Conservation (phyloP, 2,329 filamentous ascomycete species). For the Fusarium albidum region DNA sequence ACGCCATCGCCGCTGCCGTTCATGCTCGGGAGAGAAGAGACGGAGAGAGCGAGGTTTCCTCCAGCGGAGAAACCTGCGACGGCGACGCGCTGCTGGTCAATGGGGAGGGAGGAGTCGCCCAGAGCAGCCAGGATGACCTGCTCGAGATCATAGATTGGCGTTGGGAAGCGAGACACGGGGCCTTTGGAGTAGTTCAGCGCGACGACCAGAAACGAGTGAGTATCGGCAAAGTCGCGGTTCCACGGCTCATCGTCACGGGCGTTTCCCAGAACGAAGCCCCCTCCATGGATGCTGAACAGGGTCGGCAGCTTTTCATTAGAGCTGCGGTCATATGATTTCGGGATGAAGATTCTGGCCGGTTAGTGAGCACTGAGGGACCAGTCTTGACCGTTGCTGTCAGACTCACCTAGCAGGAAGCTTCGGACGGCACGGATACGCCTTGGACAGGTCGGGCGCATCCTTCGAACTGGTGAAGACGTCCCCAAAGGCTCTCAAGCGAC, state of each 20-base stretch:
- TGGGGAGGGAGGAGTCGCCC: not conserved
- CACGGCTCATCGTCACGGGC: conserved; percentile 16
- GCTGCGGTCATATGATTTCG: not conserved
- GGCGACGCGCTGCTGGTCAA: conserved; percentile 14
- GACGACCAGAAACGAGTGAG: conserved; percentile 15
- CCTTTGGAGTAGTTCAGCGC: conserved; percentile 23
- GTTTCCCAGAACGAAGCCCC: conserved; percentile 18
- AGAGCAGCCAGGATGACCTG: conserved; percentile 12
- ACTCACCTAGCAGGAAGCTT: conserved; percentile 8
- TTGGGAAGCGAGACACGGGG: conserved; percentile 7
- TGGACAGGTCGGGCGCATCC: conserved; percentile 8
- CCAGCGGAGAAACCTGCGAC: conserved; percentile 19
- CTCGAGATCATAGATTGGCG: conserved; percentile 16
- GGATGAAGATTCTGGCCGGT: conserved; percentile 12
- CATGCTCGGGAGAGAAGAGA: conserved; percentile 19
- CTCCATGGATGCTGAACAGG: conserved; percentile 15
- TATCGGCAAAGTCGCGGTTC: conserved; percentile 18
- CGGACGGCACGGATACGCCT: conserved; percentile 11
- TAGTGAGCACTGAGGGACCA: too few species aligned
- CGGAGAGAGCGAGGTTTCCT: conserved; percentile 12
- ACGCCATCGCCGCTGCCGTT: conserved; percentile 20
- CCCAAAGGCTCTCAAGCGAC: not conserved
- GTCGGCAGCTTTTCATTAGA: not conserved
- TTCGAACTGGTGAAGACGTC: not conserved
- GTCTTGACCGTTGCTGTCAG: accelerated